phyloP scores from a whole-genome alignment of 768 basidiomycete species.

The Tylopilus sp. region DNA sequence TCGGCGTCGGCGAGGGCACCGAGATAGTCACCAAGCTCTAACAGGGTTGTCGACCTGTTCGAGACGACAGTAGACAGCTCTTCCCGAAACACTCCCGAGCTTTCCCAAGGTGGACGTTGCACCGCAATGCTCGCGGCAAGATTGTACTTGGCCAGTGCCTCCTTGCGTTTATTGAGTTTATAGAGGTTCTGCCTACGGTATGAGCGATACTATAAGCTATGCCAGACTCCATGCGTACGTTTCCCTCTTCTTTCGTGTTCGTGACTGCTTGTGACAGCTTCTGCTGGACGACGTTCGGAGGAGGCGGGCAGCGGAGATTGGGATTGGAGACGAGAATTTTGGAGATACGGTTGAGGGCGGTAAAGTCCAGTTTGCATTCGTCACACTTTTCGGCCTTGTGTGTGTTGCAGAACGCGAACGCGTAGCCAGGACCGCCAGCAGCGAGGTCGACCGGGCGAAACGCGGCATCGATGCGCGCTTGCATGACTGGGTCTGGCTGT shows the following conservation, averaged over 20 bases:
- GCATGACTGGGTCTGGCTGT: constrained; percentile 65
- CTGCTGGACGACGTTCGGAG: constrained; percentile 70
- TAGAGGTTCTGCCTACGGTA: constrained; percentile 57
- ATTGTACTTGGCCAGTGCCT: constrained; percentile 78
- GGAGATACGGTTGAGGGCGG: constrained; percentile 71
- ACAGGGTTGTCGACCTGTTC: constrained; percentile 88
- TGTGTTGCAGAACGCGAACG: constrained; percentile 55
- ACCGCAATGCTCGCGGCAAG: constrained; percentile 73
- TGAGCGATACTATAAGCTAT: constrained; percentile 4
- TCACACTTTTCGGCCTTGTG: constrained; percentile 76
- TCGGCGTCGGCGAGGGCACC: constrained; percentile 88
- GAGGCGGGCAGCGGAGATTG: constrained; percentile 73
- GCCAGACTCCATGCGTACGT: constrained; percentile 53
- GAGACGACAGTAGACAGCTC: constrained; percentile 88
- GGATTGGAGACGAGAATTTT: constrained; percentile 67
- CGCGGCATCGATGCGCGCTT: constrained; percentile 74
- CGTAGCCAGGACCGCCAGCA: constrained; percentile 50
- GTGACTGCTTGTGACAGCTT: constrained; percentile 74
- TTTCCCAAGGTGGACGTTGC: constrained; percentile 87
- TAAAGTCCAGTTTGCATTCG: constrained; percentile 71
- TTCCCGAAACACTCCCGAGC: constrained; percentile 77
- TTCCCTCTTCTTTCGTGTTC: constrained; percentile 89
- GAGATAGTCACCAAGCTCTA: constrained; percentile 70
- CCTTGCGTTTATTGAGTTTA: constrained; percentile 64
- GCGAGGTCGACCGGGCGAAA: constrained; percentile 56